phyloP scores from a whole-genome alignment of 495 filamentous ascomycete genomes.

The Penicillium angulare region DNA sequence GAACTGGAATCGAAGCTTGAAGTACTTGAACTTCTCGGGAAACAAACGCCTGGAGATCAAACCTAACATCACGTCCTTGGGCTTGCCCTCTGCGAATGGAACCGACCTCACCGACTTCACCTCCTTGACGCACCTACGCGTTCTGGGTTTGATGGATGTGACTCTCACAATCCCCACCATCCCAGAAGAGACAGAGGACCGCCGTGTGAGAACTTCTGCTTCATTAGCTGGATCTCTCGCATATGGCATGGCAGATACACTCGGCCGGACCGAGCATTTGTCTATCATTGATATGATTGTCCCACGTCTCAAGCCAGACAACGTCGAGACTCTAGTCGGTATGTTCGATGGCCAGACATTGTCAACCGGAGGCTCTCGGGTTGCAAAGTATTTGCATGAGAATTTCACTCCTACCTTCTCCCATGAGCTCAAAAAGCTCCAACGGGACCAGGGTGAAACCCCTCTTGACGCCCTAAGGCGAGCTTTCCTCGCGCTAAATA shows the following conservation, averaged over 20 bases:
- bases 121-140: constrained; percentile 76
- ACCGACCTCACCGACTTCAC: constrained; percentile 90
- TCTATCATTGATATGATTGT: constrained; percentile 98
- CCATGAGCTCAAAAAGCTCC: constrained; percentile 69
- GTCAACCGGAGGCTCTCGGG: constrained; percentile 83
- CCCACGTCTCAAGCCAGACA: constrained; percentile 85
- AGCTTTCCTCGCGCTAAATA: constrained; percentile 87
- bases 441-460: constrained; percentile 55
- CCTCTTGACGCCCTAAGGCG: constrained; percentile 81
- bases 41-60: constrained; percentile 99
- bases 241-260: constrained; percentile 97
- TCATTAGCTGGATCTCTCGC: constrained; percentile 82
- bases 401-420: constrained; percentile 83
- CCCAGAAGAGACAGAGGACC: constrained; percentile 92
- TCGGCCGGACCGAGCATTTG: constrained; percentile 88
- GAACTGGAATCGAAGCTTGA: constrained; percentile 94
- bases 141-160: constrained; percentile 96
- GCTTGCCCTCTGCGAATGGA: constrained; percentile 48
- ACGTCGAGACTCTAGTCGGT: constrained; percentile 85
- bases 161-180: constrained; percentile 89
- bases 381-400: constrained; percentile 95
- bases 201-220: constrained; percentile 92
- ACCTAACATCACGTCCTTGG: constrained; percentile 59
- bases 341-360: constrained; percentile 92
- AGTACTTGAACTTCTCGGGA: constrained; percentile 94